A percentile compares a stretch with the other conserved stretches of the same genome.
These are phyloP conservation scores for Vinca minor DNA, from an alignment of 257 asterid species.

Conservation along the genomic window DNA sequence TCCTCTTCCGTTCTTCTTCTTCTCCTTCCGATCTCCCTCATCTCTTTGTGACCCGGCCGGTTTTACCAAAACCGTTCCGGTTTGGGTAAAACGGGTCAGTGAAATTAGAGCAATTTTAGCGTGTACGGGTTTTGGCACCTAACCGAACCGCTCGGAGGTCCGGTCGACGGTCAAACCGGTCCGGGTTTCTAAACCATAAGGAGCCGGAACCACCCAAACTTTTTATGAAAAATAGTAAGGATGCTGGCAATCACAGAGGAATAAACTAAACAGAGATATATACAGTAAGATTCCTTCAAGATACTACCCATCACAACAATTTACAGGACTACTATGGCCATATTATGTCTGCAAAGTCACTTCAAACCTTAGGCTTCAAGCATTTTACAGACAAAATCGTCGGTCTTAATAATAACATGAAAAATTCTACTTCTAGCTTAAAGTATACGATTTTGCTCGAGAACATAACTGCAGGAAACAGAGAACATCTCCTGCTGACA, in stretches of 20 bases:
- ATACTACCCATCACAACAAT: not conserved
- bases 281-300: not conserved
- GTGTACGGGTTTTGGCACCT: too few relatives aligned
- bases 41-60: too few relatives aligned
- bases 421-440: not conserved
- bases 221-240: not conserved
- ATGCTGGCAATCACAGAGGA: not conserved
- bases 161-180: too few relatives aligned
- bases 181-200: too few relatives aligned
- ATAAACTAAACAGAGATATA: not conserved
- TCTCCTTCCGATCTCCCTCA: too few relatives aligned
- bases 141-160: too few relatives aligned
- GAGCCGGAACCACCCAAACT: too few relatives aligned
- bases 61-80: too few relatives aligned
- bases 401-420: not conserved
- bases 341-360: not conserved
- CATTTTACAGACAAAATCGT: constrained; percentile 8
- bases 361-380: not conserved
- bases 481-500: not conserved
- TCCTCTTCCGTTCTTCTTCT: too few relatives aligned
- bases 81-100: too few relatives aligned
- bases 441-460: not conserved
- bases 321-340: not conserved
- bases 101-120: too few relatives aligned
- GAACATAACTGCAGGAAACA: constrained; percentile 3